phyloP scores from a whole-genome alignment of 1,284 basidiomycete genomes.

The Leucoagaricus sp. region DNA sequence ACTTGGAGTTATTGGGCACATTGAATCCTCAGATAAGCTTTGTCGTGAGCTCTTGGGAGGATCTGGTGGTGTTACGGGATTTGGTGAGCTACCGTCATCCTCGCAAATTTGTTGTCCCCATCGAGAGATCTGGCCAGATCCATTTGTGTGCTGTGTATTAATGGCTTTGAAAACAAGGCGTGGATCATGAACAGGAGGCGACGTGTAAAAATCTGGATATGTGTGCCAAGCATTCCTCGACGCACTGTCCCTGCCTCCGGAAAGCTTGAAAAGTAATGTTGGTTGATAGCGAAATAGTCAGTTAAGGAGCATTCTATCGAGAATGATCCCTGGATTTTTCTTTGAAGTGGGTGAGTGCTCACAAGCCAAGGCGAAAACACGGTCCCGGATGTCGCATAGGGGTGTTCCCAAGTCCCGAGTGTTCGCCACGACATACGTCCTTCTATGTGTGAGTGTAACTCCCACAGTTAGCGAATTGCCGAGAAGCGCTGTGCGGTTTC shows the following conservation, averaged over 20 bases:
- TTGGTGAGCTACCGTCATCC: neutral
- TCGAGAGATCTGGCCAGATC: constrained; percentile 12
- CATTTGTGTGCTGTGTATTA: neutral
- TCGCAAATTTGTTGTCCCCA: constrained; percentile 14
- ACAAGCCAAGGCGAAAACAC: no score
- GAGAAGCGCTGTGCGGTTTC: constrained; percentile 4
- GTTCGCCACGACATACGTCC: no score
- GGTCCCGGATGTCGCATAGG: neutral
- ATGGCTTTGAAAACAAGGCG: neutral
- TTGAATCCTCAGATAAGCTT: constrained; percentile 9
- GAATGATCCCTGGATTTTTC: neutral
- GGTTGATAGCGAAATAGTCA: neutral
- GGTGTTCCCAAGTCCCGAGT: no score
- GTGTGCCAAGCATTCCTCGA: constrained; percentile 1
- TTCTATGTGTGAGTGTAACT: no score
- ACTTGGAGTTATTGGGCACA: neutral
- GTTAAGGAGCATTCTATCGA: neutral
- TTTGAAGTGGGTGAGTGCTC: neutral
- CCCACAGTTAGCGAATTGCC: no score
- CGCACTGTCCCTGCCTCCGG: constrained; percentile 6
- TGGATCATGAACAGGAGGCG: neutral
- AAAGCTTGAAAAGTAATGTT: neutral
- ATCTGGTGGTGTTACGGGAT: neutral
- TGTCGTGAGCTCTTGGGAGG: neutral
- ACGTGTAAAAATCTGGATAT: neutral